A percentile compares a stretch with the other conserved stretches of the same genome.
phyloP scores from a whole-genome alignment of 495 filamentous ascomycete genomes.

The Xylaria curta region DNA sequence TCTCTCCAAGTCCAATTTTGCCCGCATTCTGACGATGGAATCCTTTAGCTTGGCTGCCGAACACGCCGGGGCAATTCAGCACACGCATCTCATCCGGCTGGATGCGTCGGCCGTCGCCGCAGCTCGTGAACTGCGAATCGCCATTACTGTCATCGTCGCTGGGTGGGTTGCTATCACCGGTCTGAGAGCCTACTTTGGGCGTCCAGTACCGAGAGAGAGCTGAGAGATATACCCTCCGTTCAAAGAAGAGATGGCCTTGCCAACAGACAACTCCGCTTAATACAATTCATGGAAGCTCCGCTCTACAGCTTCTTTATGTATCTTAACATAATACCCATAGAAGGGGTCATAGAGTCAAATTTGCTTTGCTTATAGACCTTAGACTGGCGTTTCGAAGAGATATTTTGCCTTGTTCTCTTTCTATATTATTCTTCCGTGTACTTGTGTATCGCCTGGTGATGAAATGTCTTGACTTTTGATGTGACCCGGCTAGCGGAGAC shows the following conservation, averaged over 20 bases:
- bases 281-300: background rate
- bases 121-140: constrained; percentile 71
- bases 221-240: background rate
- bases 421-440: background rate
- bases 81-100: constrained; percentile 37
- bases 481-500: background rate
- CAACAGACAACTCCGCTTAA: background rate
- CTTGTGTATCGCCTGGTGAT: background rate
- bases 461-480: background rate
- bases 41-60: constrained; percentile 39
- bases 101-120: constrained; percentile 47
- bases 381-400: background rate
- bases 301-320: background rate
- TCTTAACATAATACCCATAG: background rate
- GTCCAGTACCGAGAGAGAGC: background rate
- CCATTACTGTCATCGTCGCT: constrained; percentile 73
- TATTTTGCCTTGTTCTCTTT: background rate
- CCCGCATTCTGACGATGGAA: constrained; percentile 31
- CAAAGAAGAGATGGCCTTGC: background rate
- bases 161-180: constrained; percentile 60
- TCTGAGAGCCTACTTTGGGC: constrained; percentile 26
- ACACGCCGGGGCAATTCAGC: constrained; percentile 39
- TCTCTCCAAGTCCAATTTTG: background rate
- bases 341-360: background rate
- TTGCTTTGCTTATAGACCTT: background rate